Base-by-base conservation (phyloP, 345 rosid species). In the Dimocarpus longan region DNA sequence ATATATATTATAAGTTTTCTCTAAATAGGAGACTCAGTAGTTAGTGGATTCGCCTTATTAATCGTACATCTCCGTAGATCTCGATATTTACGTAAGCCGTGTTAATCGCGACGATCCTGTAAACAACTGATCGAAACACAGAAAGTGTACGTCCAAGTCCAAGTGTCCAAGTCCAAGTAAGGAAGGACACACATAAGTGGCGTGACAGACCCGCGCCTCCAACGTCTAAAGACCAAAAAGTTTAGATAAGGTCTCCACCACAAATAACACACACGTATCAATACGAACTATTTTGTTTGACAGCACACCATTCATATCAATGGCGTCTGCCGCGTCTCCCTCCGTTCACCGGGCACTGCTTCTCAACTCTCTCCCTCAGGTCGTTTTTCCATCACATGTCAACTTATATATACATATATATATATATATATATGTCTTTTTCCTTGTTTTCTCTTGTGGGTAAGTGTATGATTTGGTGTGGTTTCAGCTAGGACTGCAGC, bases 291-390 rank as follows among this genome's bases (percentile, higher is more conserved):
- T 15, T 52, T 42, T 5, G 48, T 22, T 40, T 19, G 24, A 19
- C 52, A 42, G 4, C 64, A 11, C 24, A 59, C 15, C 46, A 50
- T 66, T 24, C 9, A 60, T 28, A 63, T 26, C 85, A 77, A 92
- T 95, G 98, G 95, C 88, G 86, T 89, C 98, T n/a, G 84, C 87
- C 39, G 95, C 88, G 86, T 89, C 98, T n/a, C 85, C 87, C 39
- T 87, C 93, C 70, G 75, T 85, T 67, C 88, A 89, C 76, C 90
- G 86, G 22, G 82, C 91, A 24, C 80, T 90, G 54, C 85, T 89
- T 76, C 78, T 83, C 73, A 84, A 64, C 77, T 87, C 92, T 44
- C 66, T 91, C 76, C 89, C 93, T 74, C 93, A 85, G 95, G 98
- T 91, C 8, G 59, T 1, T 56, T 1, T 32, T 32, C 66, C 10